Percentiles rank a stretch among this genome's conserved stretches.
Evolutionary conservation across 305 asterid species (phyloP).

Genomic region (Plantago lanceolata): DNA sequence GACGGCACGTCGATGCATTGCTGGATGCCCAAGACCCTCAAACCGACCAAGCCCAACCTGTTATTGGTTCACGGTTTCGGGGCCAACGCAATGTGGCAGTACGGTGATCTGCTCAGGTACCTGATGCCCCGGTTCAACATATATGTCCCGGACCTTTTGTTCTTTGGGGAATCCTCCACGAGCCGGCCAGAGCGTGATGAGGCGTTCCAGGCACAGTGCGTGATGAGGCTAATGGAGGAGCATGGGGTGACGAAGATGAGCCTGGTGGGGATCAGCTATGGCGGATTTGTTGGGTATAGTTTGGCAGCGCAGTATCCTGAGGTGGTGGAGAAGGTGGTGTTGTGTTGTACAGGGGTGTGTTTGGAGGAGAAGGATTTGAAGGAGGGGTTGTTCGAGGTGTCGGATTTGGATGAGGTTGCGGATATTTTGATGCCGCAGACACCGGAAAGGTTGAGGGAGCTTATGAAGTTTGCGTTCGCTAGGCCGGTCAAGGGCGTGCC

Average conservation of each 20-base stretch:
- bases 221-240: slow-evolving; percentile 61
- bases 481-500: slow-evolving; percentile 63
- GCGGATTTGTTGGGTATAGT: slow-evolving; percentile 78
- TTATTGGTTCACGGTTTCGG: slow-evolving; percentile 83
- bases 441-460: slow-evolving; percentile 65
- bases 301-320: slow-evolving; percentile 70
- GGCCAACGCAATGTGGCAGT: slow-evolving; percentile 98
- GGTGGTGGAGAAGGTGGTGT: slow-evolving; percentile 64
- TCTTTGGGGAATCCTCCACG: slow-evolving; percentile 71
- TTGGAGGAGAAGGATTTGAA: slow-evolving; percentile 75
- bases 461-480: slow-evolving; percentile 62
- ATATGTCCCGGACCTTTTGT: slow-evolving; percentile 82
- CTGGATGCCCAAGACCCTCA: slow-evolving; percentile 68
- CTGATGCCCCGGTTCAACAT: slow-evolving; percentile 70
- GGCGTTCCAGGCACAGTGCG: slow-evolving; percentile 75
- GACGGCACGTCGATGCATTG: slow-evolving; percentile 78
- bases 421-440: slow-evolving; percentile 78
- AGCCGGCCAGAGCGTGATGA: slow-evolving; percentile 58
- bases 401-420: slow-evolving; percentile 73
- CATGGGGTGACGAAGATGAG: slow-evolving; percentile 47
- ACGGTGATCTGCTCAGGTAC: slow-evolving; percentile 70
- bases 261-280: slow-evolving; percentile 84
- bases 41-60: slow-evolving; percentile 54
- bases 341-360: slow-evolving; percentile 82
- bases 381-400: slow-evolving; percentile 67